Percentiles rank a stretch among this genome's conserved stretches.
phyloP scores from a whole-genome alignment of 805 yeast genomes.

The Ascoidea asiatica region DNA sequence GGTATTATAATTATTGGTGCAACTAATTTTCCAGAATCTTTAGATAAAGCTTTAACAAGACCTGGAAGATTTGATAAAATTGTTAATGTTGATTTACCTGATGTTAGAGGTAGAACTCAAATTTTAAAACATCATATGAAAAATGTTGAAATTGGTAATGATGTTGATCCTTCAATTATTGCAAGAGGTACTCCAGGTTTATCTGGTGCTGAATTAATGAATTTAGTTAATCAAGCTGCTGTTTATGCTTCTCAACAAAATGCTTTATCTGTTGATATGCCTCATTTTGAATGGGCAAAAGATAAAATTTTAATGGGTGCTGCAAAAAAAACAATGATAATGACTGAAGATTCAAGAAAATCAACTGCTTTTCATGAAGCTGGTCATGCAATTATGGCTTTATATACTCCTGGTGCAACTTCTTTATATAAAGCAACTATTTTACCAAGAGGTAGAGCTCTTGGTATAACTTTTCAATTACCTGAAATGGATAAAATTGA shows the following conservation, averaged over 20 bases:
- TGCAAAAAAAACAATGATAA: slow-evolving; percentile 93
- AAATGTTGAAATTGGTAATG: slow-evolving; percentile 73
- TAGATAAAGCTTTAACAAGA: slow-evolving; percentile 94
- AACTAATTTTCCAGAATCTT: slow-evolving; percentile 92
- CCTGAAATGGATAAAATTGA: slow-evolving; percentile 98
- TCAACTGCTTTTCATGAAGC: slow-evolving; percentile 99
- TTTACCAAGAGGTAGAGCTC: slow-evolving; percentile 90
- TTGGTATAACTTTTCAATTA: slow-evolving; percentile 93
- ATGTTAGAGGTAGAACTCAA: slow-evolving; percentile 92
- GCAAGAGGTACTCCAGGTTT: slow-evolving; percentile 98
- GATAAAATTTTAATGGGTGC: slow-evolving; percentile 98
- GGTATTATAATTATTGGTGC: slow-evolving; percentile 97
- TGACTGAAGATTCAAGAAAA: slow-evolving; percentile 86
- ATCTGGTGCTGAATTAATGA: slow-evolving; percentile 96
- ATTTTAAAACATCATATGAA: slow-evolving; percentile 85
- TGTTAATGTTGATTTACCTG: slow-evolving; percentile 92
- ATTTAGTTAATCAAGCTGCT: slow-evolving; percentile 96
- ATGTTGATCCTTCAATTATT: slow-evolving; percentile 77
- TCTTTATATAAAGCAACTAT: slow-evolving; percentile 95
- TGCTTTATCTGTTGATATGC: slow-evolving; percentile 82
- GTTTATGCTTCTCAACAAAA: slow-evolving; percentile 88
- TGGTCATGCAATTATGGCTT: slow-evolving; percentile 97
- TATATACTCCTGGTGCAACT: slow-evolving; percentile 89
- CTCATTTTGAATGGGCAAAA: slow-evolving; percentile 97
- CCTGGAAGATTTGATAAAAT: slow-evolving; percentile 97